Conservation (phyloP, 495 filamentous ascomycete genomes). For the Penicillium tannophilum region DNA sequence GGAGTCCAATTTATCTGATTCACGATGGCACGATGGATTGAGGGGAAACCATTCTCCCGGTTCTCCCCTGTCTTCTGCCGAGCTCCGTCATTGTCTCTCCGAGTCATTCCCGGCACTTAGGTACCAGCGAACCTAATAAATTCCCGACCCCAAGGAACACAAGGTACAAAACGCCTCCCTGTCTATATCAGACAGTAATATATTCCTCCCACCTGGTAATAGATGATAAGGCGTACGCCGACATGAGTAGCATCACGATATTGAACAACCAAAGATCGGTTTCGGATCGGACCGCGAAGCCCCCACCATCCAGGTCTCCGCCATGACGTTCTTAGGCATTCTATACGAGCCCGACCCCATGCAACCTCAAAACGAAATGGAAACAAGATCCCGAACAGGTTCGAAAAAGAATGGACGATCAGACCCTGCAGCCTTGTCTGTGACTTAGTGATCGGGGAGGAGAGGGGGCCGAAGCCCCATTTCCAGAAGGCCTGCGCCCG, state of each 20-base stretch:
- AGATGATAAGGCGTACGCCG: neutral
- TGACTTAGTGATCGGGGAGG: neutral
- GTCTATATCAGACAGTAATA: neutral
- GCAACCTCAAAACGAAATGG: neutral
- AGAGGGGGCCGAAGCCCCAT: neutral
- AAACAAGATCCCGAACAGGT: conserved; percentile 1
- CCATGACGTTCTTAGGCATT: conserved; percentile 1
- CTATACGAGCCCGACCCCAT: conserved; percentile 2
- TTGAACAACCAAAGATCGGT: conserved; percentile 4
- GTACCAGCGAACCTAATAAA: neutral
- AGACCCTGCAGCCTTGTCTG: neutral
- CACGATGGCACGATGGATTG: neutral
- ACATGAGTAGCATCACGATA: neutral
- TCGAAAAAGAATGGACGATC: conserved; percentile 1
- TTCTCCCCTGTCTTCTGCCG: neutral
- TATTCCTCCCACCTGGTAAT: neutral
- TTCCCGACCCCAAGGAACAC: neutral
- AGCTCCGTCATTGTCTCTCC: neutral
- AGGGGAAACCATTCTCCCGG: neutral
- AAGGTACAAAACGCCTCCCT: neutral
- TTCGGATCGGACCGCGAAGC: conserved; percentile 5
- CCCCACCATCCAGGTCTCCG: neutral
- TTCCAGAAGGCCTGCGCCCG: conserved; percentile 4
- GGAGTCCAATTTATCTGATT: neutral
- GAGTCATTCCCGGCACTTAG: neutral